These are phyloP conservation scores for Staphylotrichum tortipilum DNA, from an alignment of 495 filamentous ascomycete genomes.

Conservation along the genomic window DNA sequence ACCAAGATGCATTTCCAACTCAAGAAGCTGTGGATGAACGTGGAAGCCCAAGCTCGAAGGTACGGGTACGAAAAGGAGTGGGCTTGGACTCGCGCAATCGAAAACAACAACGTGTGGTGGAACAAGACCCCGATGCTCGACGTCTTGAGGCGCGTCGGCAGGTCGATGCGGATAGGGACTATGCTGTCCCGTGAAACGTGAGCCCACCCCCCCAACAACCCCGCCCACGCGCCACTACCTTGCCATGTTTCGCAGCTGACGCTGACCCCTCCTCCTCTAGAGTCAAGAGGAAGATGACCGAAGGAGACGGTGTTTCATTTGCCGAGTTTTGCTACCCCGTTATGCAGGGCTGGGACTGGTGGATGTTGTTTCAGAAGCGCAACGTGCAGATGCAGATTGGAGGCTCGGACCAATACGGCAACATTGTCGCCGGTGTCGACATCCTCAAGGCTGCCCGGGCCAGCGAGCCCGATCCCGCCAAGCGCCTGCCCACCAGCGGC, in stretches of 20 bases:
- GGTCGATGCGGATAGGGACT: conserved; percentile 62
- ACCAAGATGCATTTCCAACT: conserved; percentile 72
- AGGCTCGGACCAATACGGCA: conserved; percentile 92
- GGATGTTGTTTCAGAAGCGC: conserved; percentile 56
- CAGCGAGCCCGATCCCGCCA: conserved; percentile 36
- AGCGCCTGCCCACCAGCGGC: conserved; percentile 12
- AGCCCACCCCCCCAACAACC: conserved; percentile 27
- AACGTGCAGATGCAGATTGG: conserved; percentile 78
- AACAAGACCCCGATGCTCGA: conserved; percentile 60
- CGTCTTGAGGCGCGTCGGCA: conserved; percentile 62
- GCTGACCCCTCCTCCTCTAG: conserved; percentile 32
- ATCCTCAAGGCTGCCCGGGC: conserved; percentile 63
- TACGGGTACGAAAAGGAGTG: conserved; percentile 54
- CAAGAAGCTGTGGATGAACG: conserved; percentile 65
- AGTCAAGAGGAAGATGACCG: conserved; percentile 71
- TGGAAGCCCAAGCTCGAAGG: conserved; percentile 50
- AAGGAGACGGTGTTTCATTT: conserved; percentile 84
- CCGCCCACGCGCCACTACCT: too few species aligned
- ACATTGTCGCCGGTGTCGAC: conserved; percentile 87
- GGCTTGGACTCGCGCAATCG: conserved; percentile 54
- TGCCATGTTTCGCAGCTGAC: too few species aligned
- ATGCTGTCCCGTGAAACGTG: conserved; percentile 89
- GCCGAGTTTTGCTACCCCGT: conserved; percentile 90
- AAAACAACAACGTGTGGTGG: conserved; percentile 79
- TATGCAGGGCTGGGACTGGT: conserved; percentile 97